Base-by-base conservation (phyloP, 2,329 filamentous ascomycete genomes). In the Cytospora schulzeri region DNA sequence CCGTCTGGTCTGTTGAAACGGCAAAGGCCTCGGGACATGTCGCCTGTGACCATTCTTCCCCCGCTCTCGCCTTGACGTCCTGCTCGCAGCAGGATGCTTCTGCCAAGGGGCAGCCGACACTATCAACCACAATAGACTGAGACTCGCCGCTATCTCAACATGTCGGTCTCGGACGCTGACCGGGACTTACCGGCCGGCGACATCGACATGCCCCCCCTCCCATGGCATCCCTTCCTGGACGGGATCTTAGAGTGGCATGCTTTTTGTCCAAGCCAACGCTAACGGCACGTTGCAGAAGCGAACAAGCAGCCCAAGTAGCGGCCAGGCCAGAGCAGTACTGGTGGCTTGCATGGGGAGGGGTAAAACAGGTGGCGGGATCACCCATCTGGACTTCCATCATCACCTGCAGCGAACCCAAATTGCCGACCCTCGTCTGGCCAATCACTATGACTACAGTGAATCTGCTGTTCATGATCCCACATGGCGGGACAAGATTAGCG, bases 261-360 rank as follows among this genome's bases (percentile, higher is more conserved):
- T 26, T 59, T 53, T 59, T 28, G 12, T 45, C 58, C 35, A 53
- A 58, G 62, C 56, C 28, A 51, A 62, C 65, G 62, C 65, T 65
- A 62, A 62, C 65, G 65, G 65, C 56, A 65, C 38, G 58, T 50
- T 67, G 62, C 65, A 67, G 62, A 38, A 65, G 41, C 55, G 65
- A 64, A 41, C 29, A 53, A 61, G 51, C 58, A 60, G 57, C 35
- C 55, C 33, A 35, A 35, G 33, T 12, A 35, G 33, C 33, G 3
- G 2, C 33, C 33, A 35, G 33, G 33, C 33, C 33, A 41, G 50
- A 35, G 58, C 26, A 55, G 50, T 24, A 48, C 26, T 55, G 59
- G 55, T 45, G 33, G 26, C 60, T 58, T 64, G 53, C 57, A 52
- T 54, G 33, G 52, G 64, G 58, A 53, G 53, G 38, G 59, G 12